These are phyloP conservation scores for Leptographium flavum DNA, from an alignment of 2,329 filamentous ascomycete species.

Conservation along the genomic window DNA sequence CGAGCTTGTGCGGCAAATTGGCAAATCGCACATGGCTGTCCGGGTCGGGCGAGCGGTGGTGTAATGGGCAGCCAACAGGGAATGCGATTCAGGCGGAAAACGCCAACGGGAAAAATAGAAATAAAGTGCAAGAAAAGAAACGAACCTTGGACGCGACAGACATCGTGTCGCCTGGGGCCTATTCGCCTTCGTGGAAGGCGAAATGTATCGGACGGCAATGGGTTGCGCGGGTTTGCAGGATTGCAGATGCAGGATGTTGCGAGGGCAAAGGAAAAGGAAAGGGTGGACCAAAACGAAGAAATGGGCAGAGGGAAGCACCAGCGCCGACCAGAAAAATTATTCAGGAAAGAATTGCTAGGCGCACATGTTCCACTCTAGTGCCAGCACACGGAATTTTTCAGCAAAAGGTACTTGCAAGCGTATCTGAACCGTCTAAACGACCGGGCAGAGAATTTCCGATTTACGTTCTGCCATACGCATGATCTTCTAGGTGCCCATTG, in stretches of 20 bases:
- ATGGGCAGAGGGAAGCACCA: slow-evolving; percentile 7
- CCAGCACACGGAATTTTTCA: slow-evolving; percentile 1
- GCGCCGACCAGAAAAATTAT: slow-evolving; percentile 7
- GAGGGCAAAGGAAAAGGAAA: slow-evolving; percentile 5
- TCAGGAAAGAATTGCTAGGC: slow-evolving; percentile 6
- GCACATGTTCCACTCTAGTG: slow-evolving; percentile 3
- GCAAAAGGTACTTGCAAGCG: not conserved
- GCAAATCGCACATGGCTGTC: not conserved
- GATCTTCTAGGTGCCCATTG: not conserved
- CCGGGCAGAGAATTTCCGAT: not conserved
- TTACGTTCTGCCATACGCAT: not conserved
- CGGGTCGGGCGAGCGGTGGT: not conserved
- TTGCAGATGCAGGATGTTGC: slow-evolving; percentile 1
- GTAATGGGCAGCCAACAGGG: not conserved
- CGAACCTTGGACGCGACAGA: slow-evolving; percentile 48
- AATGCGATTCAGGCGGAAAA: slow-evolving; percentile 3
- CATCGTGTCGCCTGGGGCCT: slow-evolving; percentile 39
- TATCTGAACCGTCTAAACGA: not conserved
- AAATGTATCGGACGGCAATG: slow-evolving; percentile 16
- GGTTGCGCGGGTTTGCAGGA: slow-evolving; percentile 3
- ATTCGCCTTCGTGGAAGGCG: slow-evolving; percentile 37
- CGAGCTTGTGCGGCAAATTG: not conserved
- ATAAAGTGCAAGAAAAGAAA: slow-evolving; percentile 7
- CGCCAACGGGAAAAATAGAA: not conserved
- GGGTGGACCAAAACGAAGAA: slow-evolving; percentile 7